phyloP scores from a whole-genome alignment of 1,284 basidiomycete genomes.

The Baeospora myosura region DNA sequence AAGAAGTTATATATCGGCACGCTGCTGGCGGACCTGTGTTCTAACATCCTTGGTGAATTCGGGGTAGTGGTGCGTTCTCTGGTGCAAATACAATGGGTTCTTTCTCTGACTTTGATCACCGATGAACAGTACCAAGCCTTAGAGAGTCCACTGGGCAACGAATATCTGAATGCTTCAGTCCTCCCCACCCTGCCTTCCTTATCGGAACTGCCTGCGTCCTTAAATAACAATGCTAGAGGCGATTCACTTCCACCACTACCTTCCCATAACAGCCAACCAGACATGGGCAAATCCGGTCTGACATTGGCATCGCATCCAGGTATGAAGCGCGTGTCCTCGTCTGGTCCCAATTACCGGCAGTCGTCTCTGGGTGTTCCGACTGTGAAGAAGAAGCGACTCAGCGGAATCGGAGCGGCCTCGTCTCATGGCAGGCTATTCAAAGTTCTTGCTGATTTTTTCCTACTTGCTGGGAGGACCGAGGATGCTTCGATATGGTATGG shows the following conservation, averaged over 20 bases:
- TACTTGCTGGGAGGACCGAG: slow-evolving; percentile 73
- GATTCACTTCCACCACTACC: slow-evolving; percentile 38
- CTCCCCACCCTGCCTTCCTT: slow-evolving; percentile 54
- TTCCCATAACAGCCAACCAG: slow-evolving; percentile 50
- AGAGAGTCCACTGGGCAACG: slow-evolving; percentile 68
- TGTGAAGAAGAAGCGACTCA: slow-evolving; percentile 48
- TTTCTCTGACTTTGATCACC: slow-evolving; percentile 9
- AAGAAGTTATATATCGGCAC: slow-evolving; percentile 79
- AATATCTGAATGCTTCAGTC: slow-evolving; percentile 60
- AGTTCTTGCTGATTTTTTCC: slow-evolving; percentile 81
- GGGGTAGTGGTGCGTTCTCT: slow-evolving; percentile 58
- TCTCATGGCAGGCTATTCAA: slow-evolving; percentile 79
- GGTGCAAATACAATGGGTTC: slow-evolving; percentile 17
- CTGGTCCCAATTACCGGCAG: slow-evolving; percentile 38
- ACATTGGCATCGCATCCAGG: slow-evolving; percentile 34
- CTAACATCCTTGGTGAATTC: slow-evolving; percentile 77
- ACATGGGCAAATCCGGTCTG: slow-evolving; percentile 37
- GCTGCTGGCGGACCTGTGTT: slow-evolving; percentile 80
- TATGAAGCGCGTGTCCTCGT: slow-evolving; percentile 49
- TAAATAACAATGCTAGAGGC: slow-evolving; percentile 37
- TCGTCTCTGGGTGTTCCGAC: slow-evolving; percentile 37
- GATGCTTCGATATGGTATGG: slow-evolving; percentile 76
- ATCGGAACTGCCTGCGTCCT: slow-evolving; percentile 49
- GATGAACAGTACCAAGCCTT: slow-evolving; percentile 48
- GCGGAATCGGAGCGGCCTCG: slow-evolving; percentile 57